Evolutionary conservation across 1,284 basidiomycete genomes (phyloP), one percentile per base, ranked within the genome.

Genomic region (Serendipita sp.): DNA sequence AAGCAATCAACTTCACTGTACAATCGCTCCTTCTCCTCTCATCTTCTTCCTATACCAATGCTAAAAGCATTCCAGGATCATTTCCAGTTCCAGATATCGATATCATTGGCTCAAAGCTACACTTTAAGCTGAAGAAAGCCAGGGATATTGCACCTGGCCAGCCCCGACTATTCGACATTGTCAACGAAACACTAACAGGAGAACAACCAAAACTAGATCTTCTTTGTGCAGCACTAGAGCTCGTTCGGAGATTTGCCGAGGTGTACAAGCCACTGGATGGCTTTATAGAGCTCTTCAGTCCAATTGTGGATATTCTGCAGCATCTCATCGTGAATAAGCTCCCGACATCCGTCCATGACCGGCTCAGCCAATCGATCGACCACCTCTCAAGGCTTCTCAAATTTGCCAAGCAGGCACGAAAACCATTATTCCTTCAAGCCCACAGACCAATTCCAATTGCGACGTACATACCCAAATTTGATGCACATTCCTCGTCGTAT

Each of bases 391-490:
- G 86, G 29, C 76, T 91, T 61, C 77, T 96, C 64, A 86, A 84
- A 67, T 87, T 94, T 70, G 78, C 92, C 0, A 75, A 73, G 2
- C 80, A 85, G 70, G 78, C 82, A 1, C 88, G 95, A 42, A 80
- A 78, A 62, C 92, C 94, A 0, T 83, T 99, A 43, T 78, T 79
- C 10, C 79, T 99, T 34, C 96, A 99, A 77, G 81, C 88, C 1
- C 96, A 99, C 78, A 96, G 95, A 71, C 92, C 94, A 1, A 93
- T 99, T 61, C 91, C 96, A 4, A 96, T 99, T 68, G 83, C 92
- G 2, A 84, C 92, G 1, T 93, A 91, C 72, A 81, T 93, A 30
- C 96, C 96, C 71, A 94, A 93, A 72, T 99, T 99, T 74, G 94
- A 96, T 70, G 79, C 82, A 47, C 82, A 84, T 44, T 87, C 84